Conservation (phyloP, 495 filamentous ascomycete genomes). For the Penicillium egyptiacum region DNA sequence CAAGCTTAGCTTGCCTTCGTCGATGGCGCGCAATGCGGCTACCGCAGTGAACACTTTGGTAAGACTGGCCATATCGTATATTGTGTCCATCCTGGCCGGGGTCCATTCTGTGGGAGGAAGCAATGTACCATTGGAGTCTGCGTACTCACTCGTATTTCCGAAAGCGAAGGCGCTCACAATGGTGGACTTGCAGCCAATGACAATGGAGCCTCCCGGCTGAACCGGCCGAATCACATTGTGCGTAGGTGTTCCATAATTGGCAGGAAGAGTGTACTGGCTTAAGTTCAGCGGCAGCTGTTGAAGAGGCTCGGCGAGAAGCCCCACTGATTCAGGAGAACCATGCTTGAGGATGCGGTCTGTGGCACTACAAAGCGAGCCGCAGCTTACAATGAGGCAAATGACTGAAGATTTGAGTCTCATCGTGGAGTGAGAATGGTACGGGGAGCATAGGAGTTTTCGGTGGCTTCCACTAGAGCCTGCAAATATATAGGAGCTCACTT, state of each 20-base stretch:
- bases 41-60: constrained; percentile 30
- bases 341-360: constrained; percentile 18
- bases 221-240: constrained; percentile 24
- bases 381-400: constrained; percentile 2
- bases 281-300: constrained; percentile 24
- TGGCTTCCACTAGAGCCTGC: too few species aligned
- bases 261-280: constrained; percentile 25
- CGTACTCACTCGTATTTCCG: constrained; percentile 28
- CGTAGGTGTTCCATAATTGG: constrained; percentile 21
- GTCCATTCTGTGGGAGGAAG: constrained; percentile 19
- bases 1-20: constrained; percentile 20
- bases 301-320: constrained; percentile 22
- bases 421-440: neutral
- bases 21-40: constrained; percentile 23
- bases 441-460: neutral
- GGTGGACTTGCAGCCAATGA: constrained; percentile 26
- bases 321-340: constrained; percentile 28
- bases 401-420: neutral
- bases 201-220: constrained; percentile 24
- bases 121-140: constrained; percentile 28
- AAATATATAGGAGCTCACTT: neutral
- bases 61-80: constrained; percentile 34
- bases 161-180: constrained; percentile 32
- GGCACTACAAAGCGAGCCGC: neutral
- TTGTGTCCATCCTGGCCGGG: constrained; percentile 24